phyloP scores from a whole-genome alignment of 768 basidiomycete genomes.

The Psilocybe cubensis region DNA sequence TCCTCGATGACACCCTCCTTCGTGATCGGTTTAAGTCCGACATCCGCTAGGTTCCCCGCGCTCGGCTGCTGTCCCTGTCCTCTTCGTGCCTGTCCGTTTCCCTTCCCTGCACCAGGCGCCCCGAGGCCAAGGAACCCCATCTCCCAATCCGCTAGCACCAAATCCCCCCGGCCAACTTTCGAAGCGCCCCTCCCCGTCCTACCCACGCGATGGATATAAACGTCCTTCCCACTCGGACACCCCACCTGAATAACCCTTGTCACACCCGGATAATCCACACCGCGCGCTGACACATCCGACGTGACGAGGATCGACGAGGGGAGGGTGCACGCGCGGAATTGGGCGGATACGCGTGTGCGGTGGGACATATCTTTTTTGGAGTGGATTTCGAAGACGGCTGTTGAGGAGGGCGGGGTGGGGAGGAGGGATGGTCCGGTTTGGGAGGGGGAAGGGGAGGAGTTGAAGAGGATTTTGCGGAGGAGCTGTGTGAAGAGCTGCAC shows the following conservation, averaged over 20 bases:
- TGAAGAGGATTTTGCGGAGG: slow-evolving; percentile 48
- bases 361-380: slow-evolving; percentile 67
- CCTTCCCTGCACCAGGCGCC: slow-evolving; percentile 69
- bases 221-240: slow-evolving; percentile 65
- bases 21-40: not conserved
- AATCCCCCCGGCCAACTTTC: slow-evolving; percentile 69
- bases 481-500: slow-evolving; percentile 76
- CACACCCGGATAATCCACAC: slow-evolving; percentile 87
- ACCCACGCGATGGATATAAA: slow-evolving; percentile 87
- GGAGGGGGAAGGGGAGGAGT: not conserved
- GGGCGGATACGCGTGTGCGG: slow-evolving; percentile 59
- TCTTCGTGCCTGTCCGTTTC: slow-evolving; percentile 49
- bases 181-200: slow-evolving; percentile 76
- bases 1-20: not conserved
- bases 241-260: slow-evolving; percentile 93
- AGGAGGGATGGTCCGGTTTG: not conserved
- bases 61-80: slow-evolving; percentile 16
- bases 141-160: slow-evolving; percentile 84
- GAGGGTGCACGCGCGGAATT: slow-evolving; percentile 57
- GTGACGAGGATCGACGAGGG: slow-evolving; percentile 65
- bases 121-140: slow-evolving; percentile 63
- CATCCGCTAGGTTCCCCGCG: not conserved
- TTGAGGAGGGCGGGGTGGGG: not conserved
- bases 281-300: slow-evolving; percentile 88
- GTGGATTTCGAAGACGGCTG: slow-evolving; percentile 69